Conservation (phyloP, 2,329 filamentous ascomycete species). For the Fusarium fracticaudum region DNA sequence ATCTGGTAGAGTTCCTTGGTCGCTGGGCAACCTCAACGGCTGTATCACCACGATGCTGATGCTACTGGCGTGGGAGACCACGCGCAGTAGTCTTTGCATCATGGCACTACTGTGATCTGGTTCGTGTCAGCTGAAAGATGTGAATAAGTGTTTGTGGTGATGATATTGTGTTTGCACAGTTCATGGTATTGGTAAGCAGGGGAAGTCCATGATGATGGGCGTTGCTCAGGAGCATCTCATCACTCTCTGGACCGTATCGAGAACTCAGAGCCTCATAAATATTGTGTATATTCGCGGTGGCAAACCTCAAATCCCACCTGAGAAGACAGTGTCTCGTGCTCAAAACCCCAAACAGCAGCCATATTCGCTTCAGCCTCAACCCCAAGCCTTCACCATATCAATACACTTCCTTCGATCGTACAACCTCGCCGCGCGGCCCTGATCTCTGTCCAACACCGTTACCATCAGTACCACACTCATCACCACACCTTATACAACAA, state of each 20-base stretch:
- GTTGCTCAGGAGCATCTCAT: not conserved
- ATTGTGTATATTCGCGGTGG: not conserved
- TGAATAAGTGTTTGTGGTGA: not conserved
- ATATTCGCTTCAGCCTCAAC: not conserved
- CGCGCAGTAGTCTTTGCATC: not conserved
- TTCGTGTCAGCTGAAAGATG: not conserved
- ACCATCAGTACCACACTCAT: not conserved
- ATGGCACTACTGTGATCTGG: not conserved
- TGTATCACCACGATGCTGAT: conserved; percentile 11
- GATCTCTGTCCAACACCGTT: conserved; percentile 7
- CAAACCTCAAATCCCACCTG: not conserved
- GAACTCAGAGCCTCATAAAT: not conserved
- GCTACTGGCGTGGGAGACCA: not conserved
- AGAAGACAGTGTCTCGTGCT: rapidly evolving
- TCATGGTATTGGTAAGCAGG: not conserved
- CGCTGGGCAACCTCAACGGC: conserved; percentile 11
- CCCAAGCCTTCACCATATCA: not conserved
- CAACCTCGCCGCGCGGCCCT: conserved; percentile 25
- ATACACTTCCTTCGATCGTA: not conserved
- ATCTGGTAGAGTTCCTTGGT: conserved; percentile 2
- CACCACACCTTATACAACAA: not conserved
- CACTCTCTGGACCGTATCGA: not conserved
- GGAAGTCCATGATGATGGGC: not conserved
- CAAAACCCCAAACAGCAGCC: rapidly evolving
- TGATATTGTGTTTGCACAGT: too few species aligned